These are phyloP conservation scores for Scutellaria minor DNA, from an alignment of 257 asterid species.

Conservation along the genomic window DNA sequence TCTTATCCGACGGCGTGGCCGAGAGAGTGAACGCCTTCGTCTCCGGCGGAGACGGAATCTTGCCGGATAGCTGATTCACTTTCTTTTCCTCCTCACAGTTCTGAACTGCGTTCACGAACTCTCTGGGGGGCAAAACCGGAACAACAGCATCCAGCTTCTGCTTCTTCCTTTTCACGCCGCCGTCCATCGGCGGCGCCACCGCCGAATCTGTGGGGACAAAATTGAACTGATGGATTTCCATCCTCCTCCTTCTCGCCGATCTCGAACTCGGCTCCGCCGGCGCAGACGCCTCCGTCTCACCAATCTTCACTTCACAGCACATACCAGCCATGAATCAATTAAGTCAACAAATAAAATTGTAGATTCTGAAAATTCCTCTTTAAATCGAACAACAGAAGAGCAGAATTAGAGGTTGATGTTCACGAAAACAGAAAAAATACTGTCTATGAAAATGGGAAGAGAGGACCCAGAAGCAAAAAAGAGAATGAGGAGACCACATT, in stretches of 20 bases:
- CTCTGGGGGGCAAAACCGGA: slow-evolving; percentile 37
- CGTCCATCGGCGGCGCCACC: slow-evolving; percentile 53
- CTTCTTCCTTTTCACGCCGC: slow-evolving; percentile 46
- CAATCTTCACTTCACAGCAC: slow-evolving; percentile 63
- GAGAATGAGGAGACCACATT: slow-evolving; percentile 40
- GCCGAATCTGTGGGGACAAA: slow-evolving; percentile 62
- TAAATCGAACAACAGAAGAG: background rate
- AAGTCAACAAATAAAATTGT: background rate
- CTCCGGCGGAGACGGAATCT: background rate
- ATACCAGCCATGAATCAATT: slow-evolving; percentile 65
- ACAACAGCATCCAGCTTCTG: slow-evolving; percentile 43
- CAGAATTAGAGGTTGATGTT: background rate
- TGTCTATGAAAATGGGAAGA: slow-evolving; percentile 17
- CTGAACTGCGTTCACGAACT: slow-evolving; percentile 22
- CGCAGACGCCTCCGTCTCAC: slow-evolving; percentile 67
- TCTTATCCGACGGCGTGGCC: slow-evolving; percentile 19
- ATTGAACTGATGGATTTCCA: slow-evolving; percentile 78
- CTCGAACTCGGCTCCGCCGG: slow-evolving; percentile 68
- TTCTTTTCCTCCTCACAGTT: slow-evolving; percentile 25
- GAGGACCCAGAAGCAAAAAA: slow-evolving; percentile 20
- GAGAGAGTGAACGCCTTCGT: slow-evolving; percentile 8
- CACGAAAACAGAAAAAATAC: background rate
- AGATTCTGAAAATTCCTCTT: background rate
- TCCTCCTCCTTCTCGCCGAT: slow-evolving; percentile 66
- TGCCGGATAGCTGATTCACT: slow-evolving; percentile 2